Percentiles rank a stretch among this genome's conserved stretches.
Evolutionary conservation across 441 rosid genomes (phyloP).

Genomic region (Hypseocharis bilobata): DNA sequence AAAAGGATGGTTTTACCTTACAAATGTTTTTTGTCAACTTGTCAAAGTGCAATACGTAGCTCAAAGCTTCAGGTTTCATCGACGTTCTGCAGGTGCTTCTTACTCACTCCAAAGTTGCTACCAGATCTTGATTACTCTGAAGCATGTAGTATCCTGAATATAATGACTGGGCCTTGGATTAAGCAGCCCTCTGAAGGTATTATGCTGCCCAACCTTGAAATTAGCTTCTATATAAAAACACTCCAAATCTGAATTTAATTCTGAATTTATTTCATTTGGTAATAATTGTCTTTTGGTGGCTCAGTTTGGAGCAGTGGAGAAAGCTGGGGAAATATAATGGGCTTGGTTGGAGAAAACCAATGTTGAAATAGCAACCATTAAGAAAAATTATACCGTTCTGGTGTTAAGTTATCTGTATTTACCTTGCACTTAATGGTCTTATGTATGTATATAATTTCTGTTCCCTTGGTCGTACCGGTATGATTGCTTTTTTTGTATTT

Average conservation of each 20-base stretch:
- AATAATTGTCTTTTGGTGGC: not conserved
- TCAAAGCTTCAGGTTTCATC: not conserved
- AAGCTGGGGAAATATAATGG: constrained; percentile 53
- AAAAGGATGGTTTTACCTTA: not conserved
- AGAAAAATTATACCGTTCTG: not conserved
- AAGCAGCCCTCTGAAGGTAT: constrained; percentile 71
- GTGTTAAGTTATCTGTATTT: not conserved
- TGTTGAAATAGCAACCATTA: constrained; percentile 20
- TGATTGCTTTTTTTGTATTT: too few relatives aligned
- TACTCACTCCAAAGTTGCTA: constrained; percentile 80
- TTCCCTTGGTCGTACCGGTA: too few relatives aligned
- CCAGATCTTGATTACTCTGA: constrained; percentile 79
- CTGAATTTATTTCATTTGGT: not conserved
- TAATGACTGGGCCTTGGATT: constrained; percentile 97
- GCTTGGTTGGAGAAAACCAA: constrained; percentile 34
- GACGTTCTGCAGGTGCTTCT: constrained; percentile 57
- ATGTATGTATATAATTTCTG: not conserved
- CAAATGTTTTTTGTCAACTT: not conserved
- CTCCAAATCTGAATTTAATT: not conserved
- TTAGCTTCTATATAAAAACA: too few relatives aligned
- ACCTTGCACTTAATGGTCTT: not conserved
- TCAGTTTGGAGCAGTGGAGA: constrained; percentile 71
- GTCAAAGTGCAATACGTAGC: not conserved
- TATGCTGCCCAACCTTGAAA: not conserved
- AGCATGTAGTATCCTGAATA: constrained; percentile 81